Evolutionary conservation across 2,329 filamentous ascomycete genomes (phyloP).

Genomic region (Cladorrhinum sp.): DNA sequence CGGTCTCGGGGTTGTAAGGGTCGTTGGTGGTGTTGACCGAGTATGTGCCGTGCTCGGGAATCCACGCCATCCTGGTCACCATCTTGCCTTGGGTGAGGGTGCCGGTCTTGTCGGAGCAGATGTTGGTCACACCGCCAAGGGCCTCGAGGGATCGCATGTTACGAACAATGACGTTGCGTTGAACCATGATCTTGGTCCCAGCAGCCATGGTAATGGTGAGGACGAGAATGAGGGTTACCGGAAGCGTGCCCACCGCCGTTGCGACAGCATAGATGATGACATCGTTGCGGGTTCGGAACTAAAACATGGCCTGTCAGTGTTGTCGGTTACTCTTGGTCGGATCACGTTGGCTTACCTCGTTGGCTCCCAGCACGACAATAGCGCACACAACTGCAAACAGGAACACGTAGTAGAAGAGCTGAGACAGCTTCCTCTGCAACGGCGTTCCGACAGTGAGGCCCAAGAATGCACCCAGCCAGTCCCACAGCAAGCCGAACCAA

Average conservation of each 20-base stretch:
- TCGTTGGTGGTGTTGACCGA: slow-evolving; percentile 54
- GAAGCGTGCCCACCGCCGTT: slow-evolving; percentile 52
- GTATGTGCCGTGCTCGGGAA: slow-evolving; percentile 51
- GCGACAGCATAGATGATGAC: slow-evolving; percentile 64
- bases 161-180: slow-evolving; percentile 55
- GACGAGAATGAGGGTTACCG: slow-evolving; percentile 61
- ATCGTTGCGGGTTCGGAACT: slow-evolving; percentile 47
- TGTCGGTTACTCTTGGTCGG: slow-evolving; percentile 5
- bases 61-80: slow-evolving; percentile 62
- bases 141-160: slow-evolving; percentile 54
- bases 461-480: slow-evolving; percentile 55
- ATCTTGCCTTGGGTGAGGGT: slow-evolving; percentile 56
- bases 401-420: slow-evolving; percentile 63
- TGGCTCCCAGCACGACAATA: slow-evolving; percentile 38
- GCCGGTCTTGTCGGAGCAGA: slow-evolving; percentile 58
- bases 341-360: slow-evolving; percentile 46
- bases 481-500: slow-evolving; percentile 33
- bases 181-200: slow-evolving; percentile 44
- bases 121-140: slow-evolving; percentile 48
- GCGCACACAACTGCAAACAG: slow-evolving; percentile 47
- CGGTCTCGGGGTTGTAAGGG: slow-evolving; percentile 53
- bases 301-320: neutral
- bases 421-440: slow-evolving; percentile 62
- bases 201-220: slow-evolving; percentile 66
- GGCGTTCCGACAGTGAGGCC: slow-evolving; percentile 65